Conservation (phyloP, 1,284 basidiomycete genomes). For the Puccinia brachypodii region DNA sequence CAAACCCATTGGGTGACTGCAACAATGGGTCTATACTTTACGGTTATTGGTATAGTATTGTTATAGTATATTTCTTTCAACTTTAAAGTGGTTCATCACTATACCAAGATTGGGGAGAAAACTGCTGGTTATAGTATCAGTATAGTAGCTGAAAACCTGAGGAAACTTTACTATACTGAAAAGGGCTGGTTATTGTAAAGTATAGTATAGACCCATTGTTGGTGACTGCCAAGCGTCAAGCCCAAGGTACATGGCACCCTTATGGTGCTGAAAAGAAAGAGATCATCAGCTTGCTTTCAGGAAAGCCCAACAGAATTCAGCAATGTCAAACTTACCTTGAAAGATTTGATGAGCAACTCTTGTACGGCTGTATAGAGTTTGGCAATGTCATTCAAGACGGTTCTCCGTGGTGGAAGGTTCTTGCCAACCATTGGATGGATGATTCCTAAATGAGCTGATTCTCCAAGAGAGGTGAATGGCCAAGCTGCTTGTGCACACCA, state of each 20-base stretch:
- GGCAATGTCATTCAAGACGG: background rate
- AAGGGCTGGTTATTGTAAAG: too few relatives aligned
- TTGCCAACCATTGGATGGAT: background rate
- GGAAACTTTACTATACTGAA: too few relatives aligned
- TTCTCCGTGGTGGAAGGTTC: background rate
- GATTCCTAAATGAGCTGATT: background rate
- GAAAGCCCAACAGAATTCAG: background rate
- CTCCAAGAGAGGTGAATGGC: background rate
- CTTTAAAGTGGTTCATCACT: too few relatives aligned
- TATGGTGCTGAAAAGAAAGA: background rate
- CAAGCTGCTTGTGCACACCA: background rate
- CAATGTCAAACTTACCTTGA: background rate
- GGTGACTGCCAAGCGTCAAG: conserved; percentile 5
- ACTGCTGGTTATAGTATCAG: too few relatives aligned
- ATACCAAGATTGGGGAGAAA: too few relatives aligned
- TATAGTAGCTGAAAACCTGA: too few relatives aligned
- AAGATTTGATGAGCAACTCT: background rate
- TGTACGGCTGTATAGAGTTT: background rate
- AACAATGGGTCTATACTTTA: too few relatives aligned
- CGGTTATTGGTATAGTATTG: too few relatives aligned
- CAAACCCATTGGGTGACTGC: background rate
- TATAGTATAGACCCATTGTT: too few relatives aligned
- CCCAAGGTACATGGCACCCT: background rate
- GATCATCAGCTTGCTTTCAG: background rate
- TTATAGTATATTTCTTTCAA: too few relatives aligned